phyloP scores from a whole-genome alignment of 2,329 filamentous ascomycete species.

The Diaporthe amygdali region DNA sequence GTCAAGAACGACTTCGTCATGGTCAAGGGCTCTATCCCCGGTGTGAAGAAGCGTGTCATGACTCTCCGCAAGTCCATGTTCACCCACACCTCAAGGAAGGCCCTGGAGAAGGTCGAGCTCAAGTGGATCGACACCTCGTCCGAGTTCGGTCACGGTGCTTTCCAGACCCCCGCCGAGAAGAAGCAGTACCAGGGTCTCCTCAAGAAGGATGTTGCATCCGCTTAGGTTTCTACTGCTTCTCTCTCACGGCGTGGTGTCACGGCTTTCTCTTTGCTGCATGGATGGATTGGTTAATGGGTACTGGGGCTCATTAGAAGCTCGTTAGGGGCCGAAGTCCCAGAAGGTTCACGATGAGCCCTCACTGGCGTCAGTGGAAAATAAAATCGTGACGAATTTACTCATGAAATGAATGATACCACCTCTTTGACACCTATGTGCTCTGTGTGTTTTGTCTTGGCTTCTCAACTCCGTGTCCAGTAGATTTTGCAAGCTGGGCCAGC shows the following conservation, averaged over 20 bases:
- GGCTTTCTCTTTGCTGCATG: conserved; percentile 46
- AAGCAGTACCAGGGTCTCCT: conserved; percentile 95
- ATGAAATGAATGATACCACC: conserved; percentile 21
- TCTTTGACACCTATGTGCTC: background rate
- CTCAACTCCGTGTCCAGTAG: background rate
- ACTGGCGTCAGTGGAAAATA: conserved; percentile 21
- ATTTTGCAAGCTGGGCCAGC: background rate
- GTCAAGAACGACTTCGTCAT: conserved; percentile 99
- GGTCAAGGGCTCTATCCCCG: conserved; percentile 96
- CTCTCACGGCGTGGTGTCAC: conserved; percentile 59
- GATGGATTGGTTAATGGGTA: conserved; percentile 24
- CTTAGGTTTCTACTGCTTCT: conserved; percentile 47
- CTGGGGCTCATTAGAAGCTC: conserved; percentile 18
- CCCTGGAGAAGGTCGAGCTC: conserved; percentile 98
- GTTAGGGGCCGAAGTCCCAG: conserved; percentile 18
- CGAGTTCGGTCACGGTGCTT: conserved; percentile 99
- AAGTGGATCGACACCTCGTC: conserved; percentile 99
- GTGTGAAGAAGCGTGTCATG: conserved; percentile 99
- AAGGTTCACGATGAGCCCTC: conserved; percentile 13
- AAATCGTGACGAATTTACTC: conserved; percentile 20
- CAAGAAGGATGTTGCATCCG: conserved; percentile 87
- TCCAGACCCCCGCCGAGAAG: conserved; percentile 99
- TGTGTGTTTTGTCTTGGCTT: background rate
- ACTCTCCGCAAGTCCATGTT: conserved; percentile 99
- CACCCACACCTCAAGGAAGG: conserved; percentile 91